Percentiles rank a stretch among this genome's conserved stretches.
phyloP scores from a whole-genome alignment of 257 asterid species.

The Solanum stenotomum region DNA sequence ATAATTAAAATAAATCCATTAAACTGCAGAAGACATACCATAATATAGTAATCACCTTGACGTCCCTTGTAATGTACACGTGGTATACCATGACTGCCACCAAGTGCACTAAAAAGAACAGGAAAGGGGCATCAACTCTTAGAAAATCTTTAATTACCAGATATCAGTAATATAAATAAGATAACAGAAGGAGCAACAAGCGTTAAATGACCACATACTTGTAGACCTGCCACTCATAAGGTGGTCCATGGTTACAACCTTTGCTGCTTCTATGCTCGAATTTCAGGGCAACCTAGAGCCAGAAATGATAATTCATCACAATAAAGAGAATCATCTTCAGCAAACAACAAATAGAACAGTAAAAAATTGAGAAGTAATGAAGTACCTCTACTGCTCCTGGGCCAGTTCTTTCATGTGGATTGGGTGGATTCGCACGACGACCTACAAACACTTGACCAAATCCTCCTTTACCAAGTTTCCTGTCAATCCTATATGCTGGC shows the following conservation, averaged over 20 bases:
- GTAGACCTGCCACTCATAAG: slow-evolving; percentile 85
- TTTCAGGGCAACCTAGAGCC: slow-evolving; percentile 70
- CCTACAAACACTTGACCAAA: slow-evolving; percentile 96
- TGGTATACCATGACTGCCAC: slow-evolving; percentile 85
- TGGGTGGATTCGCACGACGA: slow-evolving; percentile 54
- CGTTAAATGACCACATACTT: slow-evolving; percentile 22
- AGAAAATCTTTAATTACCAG: not conserved
- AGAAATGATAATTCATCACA: not conserved
- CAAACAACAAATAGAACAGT: not conserved
- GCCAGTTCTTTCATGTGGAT: slow-evolving; percentile 66
- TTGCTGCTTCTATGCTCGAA: slow-evolving; percentile 81
- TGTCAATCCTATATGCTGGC: slow-evolving; percentile 57
- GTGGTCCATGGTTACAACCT: slow-evolving; percentile 84
- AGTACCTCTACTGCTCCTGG: slow-evolving; percentile 80
- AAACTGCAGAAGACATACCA: slow-evolving; percentile 31
- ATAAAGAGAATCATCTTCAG: not conserved
- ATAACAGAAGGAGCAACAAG: not conserved
- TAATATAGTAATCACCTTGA: slow-evolving; percentile 62
- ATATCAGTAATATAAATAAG: not conserved
- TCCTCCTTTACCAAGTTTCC: slow-evolving; percentile 90
- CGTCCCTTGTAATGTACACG: slow-evolving; percentile 72
- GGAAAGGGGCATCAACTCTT: not conserved
- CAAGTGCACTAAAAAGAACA: slow-evolving; percentile 38
- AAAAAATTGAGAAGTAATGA: not conserved
- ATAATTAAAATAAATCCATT: not conserved